phyloP scores from a whole-genome alignment of 352 stramenopile genomes.

The Nothophytophthora sp. region DNA sequence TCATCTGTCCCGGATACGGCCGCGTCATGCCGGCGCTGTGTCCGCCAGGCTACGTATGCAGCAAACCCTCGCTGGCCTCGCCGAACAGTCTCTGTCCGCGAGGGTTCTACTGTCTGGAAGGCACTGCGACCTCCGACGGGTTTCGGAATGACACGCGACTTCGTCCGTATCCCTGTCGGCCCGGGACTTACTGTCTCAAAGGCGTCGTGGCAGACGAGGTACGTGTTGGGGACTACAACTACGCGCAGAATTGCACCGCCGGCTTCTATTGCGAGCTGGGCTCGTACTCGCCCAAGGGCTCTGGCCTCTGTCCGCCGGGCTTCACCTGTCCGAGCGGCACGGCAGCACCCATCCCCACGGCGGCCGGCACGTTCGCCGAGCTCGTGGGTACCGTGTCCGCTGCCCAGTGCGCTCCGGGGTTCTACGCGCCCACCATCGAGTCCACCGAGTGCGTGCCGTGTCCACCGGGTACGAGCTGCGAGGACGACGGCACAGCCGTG shows the following conservation, averaged over 20 bases:
- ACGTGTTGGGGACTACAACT: slow-evolving; percentile 82
- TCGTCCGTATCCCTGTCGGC: slow-evolving; percentile 93
- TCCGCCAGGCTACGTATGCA: slow-evolving; percentile 93
- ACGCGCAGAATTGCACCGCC: slow-evolving; percentile 92
- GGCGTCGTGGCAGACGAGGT: slow-evolving; percentile 93
- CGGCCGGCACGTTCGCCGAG: slow-evolving; percentile 90
- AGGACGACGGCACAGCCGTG: slow-evolving; percentile 87
- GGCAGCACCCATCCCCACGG: slow-evolving; percentile 92
- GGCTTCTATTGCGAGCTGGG: slow-evolving; percentile 96
- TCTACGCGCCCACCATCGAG: slow-evolving; percentile 97
- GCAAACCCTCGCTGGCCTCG: slow-evolving; percentile 69
- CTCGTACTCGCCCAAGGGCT: slow-evolving; percentile 92
- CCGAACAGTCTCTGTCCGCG: slow-evolving; percentile 94
- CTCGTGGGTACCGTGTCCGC: slow-evolving; percentile 91
- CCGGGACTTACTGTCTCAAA: slow-evolving; percentile 95
- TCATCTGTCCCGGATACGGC: slow-evolving; percentile 94
- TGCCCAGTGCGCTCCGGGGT: slow-evolving; percentile 93
- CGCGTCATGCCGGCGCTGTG: slow-evolving; percentile 92
- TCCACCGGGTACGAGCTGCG: slow-evolving; percentile 91
- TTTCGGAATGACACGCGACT: slow-evolving; percentile 97
- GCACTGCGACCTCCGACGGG: slow-evolving; percentile 93
- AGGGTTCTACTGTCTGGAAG: slow-evolving; percentile 96
- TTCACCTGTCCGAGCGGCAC: slow-evolving; percentile 96
- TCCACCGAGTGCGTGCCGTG: slow-evolving; percentile 92
- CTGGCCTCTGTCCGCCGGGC: slow-evolving; percentile 91